phyloP scores from a whole-genome alignment of 345 rosid species.

The Salix purpurea region DNA sequence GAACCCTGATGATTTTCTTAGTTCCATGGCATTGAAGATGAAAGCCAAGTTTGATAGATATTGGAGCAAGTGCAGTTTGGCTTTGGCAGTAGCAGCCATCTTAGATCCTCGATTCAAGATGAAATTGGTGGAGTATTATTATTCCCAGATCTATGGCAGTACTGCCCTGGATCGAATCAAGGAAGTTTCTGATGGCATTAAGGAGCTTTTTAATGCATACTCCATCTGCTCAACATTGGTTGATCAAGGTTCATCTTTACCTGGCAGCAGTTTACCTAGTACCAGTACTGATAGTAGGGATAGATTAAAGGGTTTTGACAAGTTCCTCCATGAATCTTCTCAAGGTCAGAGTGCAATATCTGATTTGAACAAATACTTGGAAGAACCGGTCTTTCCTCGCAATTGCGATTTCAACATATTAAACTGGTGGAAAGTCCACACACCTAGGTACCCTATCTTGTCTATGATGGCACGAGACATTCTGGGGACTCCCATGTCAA shows the following conservation, averaged over 20 bases:
- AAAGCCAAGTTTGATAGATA: slow-evolving; percentile 72
- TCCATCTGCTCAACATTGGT: slow-evolving; percentile 69
- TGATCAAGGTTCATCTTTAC: slow-evolving; percentile 72
- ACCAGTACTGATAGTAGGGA: slow-evolving; percentile 55
- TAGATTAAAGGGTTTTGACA: slow-evolving; percentile 81
- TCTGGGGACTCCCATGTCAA: slow-evolving; percentile 80
- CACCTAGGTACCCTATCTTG: slow-evolving; percentile 88
- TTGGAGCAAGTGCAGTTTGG: slow-evolving; percentile 89
- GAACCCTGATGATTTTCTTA: slow-evolving; percentile 58
- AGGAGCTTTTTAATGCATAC: slow-evolving; percentile 77
- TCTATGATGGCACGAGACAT: slow-evolving; percentile 95
- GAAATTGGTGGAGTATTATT: slow-evolving; percentile 91
- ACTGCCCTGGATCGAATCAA: slow-evolving; percentile 78
- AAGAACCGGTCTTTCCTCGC: slow-evolving; percentile 86
- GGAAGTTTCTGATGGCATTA: slow-evolving; percentile 74
- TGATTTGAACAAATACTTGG: slow-evolving; percentile 84
- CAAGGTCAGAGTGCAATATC: slow-evolving; percentile 55
- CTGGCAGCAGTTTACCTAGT: slow-evolving; percentile 66
- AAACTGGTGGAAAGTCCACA: slow-evolving; percentile 97
- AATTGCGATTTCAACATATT: slow-evolving; percentile 72
- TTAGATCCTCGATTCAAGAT: slow-evolving; percentile 93
- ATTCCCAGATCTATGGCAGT: slow-evolving; percentile 89
- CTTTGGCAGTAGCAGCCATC: slow-evolving; percentile 80
- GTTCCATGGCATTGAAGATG: slow-evolving; percentile 67
- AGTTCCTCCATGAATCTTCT: slow-evolving; percentile 80